Evolutionary conservation across 495 filamentous ascomycete genomes (phyloP).

Genomic region (Talaromyces thailandensis): DNA sequence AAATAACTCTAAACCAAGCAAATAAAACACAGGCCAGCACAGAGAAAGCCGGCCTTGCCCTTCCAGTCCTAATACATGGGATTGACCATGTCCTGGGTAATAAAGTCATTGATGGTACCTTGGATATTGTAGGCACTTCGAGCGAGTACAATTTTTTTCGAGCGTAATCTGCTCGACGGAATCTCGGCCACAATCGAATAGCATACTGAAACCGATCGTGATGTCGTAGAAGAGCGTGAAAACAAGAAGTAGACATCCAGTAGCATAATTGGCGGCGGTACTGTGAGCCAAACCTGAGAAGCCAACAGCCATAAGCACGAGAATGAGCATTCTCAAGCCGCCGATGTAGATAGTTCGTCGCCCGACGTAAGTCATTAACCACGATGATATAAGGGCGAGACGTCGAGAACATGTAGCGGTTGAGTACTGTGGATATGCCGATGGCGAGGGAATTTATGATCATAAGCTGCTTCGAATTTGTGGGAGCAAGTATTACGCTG

Average conservation of each 20-base stretch:
- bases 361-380: not conserved
- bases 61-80: constrained; percentile 52
- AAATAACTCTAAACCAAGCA: constrained; percentile 38
- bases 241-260: not conserved
- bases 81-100: constrained; percentile 60
- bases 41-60: constrained; percentile 62
- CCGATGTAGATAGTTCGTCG: not conserved
- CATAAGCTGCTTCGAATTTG: too few species aligned
- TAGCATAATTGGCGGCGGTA: not conserved
- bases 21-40: constrained; percentile 42
- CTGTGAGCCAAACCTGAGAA: not conserved
- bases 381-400: not conserved
- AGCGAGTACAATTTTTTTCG: not conserved
- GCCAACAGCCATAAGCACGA: not conserved
- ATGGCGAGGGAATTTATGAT: too few species aligned
- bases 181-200: not conserved
- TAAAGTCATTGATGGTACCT: constrained; percentile 42
- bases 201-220: not conserved
- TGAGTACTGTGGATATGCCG: too few species aligned
- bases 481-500: too few species aligned
- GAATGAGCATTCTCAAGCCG: not conserved
- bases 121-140: not conserved
- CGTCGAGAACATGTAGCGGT: too few species aligned
- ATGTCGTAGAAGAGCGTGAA: not conserved
- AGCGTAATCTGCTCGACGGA: not conserved